Percentiles rank a stretch among this genome's conserved stretches.
Conservation (phyloP, 192 early-diverging fungal genomes). For the Mortierella claussenii region DNA sequence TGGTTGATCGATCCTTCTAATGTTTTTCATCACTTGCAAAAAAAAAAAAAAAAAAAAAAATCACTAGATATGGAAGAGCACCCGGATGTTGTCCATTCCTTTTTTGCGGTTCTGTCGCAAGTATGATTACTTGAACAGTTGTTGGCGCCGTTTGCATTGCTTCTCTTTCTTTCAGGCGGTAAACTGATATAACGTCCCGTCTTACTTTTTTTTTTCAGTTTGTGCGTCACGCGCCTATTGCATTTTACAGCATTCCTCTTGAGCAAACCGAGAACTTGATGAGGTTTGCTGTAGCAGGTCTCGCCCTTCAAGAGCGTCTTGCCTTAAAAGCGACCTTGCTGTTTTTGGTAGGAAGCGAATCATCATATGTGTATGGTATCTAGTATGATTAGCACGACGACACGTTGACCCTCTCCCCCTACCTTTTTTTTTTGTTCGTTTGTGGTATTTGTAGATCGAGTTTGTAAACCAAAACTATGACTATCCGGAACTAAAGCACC, state of each 20-base stretch:
- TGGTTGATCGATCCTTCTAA: not conserved
- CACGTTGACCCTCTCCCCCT: too few species aligned
- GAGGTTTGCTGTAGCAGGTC: conserved; percentile 58
- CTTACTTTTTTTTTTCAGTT: conserved; percentile 35
- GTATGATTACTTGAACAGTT: too few species aligned
- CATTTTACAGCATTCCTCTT: conserved; percentile 57
- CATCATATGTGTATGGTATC: too few species aligned
- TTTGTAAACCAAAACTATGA: conserved; percentile 57
- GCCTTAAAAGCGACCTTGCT: conserved; percentile 61
- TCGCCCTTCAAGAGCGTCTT: conserved; percentile 62
- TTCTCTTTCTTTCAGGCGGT: too few species aligned
- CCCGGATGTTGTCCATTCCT: conserved; percentile 62
- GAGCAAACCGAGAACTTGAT: conserved; percentile 60
- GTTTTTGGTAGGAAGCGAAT: conserved; percentile 59
- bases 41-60: not conserved
- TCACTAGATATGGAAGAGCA: conserved; percentile 65
- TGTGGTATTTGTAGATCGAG: conserved; percentile 61
- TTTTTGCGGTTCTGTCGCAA: conserved; percentile 59
- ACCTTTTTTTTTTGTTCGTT: too few species aligned
- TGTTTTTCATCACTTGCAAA: not conserved
- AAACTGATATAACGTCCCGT: too few species aligned
- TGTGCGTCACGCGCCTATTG: conserved; percentile 60
- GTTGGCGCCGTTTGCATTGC: too few species aligned
- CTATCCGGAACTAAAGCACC: conserved; percentile 43
- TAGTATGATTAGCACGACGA: too few species aligned